Percentiles rank a stretch among this genome's conserved stretches.
Conservation (phyloP, 768 basidiomycete species). For the Suillus luteus region DNA sequence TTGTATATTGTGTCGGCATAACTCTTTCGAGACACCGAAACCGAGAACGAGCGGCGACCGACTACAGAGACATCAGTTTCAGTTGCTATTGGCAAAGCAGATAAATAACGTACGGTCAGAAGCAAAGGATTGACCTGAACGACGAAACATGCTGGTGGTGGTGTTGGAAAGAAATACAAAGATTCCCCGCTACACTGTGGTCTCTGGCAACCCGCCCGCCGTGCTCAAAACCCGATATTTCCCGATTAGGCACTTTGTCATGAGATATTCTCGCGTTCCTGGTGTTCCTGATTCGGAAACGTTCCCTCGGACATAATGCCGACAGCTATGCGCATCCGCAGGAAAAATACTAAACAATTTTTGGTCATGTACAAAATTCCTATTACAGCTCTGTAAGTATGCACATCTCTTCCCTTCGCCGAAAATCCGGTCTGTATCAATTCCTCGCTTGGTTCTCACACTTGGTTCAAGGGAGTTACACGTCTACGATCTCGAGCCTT, state of each 20-base stretch:
- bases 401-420: background rate
- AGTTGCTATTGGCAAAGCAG: background rate
- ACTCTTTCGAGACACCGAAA: conserved; percentile 68
- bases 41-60: conserved; percentile 81
- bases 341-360: conserved; percentile 20
- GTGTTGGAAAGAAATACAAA: conserved; percentile 15
- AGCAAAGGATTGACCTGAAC: conserved; percentile 58
- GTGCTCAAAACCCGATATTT: conserved; percentile 14
- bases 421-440: background rate
- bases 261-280: background rate
- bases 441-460: conserved; percentile 20
- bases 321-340: conserved; percentile 9
- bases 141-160: conserved; percentile 53
- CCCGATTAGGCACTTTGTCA: conserved; percentile 3
- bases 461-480: conserved; percentile 29
- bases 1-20: conserved; percentile 93
- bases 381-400: conserved; percentile 16
- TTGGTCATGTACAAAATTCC: conserved; percentile 17
- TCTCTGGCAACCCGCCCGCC: conserved; percentile 23
- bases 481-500: conserved; percentile 69
- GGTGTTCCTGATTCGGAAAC: background rate
- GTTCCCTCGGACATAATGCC: background rate
- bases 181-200: conserved; percentile 14
- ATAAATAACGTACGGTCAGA: conserved; percentile 45
- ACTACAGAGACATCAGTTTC: conserved; percentile 34